Percentiles rank a stretch among this genome's conserved stretches.
These are phyloP conservation scores for Acorus gramineus DNA, from an alignment of 106 monocot genomes.

Conservation along the genomic window DNA sequence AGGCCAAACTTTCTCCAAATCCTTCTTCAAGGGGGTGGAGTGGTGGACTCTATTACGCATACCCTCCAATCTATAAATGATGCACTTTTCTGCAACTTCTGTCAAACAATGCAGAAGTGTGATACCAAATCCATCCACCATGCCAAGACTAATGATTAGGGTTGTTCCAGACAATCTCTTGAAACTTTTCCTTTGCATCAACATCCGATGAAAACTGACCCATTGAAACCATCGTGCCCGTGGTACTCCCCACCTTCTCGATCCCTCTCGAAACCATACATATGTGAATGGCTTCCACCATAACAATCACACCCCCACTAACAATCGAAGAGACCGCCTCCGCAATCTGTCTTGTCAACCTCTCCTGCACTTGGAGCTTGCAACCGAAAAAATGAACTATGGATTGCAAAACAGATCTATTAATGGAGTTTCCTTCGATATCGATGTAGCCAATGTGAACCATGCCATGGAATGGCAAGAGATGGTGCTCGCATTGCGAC, in stretches of 20 bases:
- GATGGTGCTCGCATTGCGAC: conserved; percentile 91
- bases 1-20: too few species aligned
- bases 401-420: conserved; percentile 45
- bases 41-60: too few species aligned
- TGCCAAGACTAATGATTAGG: too few species aligned
- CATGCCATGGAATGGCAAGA: conserved; percentile 80
- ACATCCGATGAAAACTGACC: conserved; percentile 64
- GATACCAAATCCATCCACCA: too few species aligned
- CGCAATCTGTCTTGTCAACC: conserved; percentile 83
- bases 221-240: conserved; percentile 67
- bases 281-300: conserved; percentile 84
- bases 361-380: conserved; percentile 94
- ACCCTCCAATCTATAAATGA: too few species aligned
- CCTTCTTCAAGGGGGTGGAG: too few species aligned
- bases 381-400: conserved; percentile 64
- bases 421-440: conserved; percentile 11
- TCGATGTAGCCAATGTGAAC: conserved; percentile 64
- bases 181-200: conserved; percentile 45
- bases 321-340: conserved; percentile 42
- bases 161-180: too few species aligned
- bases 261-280: conserved; percentile 95
- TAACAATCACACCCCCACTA: conserved; percentile 64
- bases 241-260: conserved; percentile 82
- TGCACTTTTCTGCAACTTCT: too few species aligned
- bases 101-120: too few species aligned